These are phyloP conservation scores for Ascosphaera aggregata DNA, from an alignment of 2,329 filamentous ascomycete species.

Conservation along the genomic window DNA sequence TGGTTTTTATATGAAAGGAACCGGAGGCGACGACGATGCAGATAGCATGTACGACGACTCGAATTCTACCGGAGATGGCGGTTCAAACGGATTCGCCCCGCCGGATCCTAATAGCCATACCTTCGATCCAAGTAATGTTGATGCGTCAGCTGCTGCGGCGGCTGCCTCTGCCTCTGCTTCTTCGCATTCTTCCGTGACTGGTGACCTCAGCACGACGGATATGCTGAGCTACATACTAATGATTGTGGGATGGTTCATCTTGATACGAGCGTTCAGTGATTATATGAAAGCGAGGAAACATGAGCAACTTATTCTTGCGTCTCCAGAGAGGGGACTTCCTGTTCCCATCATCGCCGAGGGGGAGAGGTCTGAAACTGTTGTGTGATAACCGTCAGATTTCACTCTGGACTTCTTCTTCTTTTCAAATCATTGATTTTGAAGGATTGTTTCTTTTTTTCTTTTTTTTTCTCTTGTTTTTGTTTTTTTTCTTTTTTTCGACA, in stretches of 20 bases:
- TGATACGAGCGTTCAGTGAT: constrained; percentile 83
- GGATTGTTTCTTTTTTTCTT: constrained; percentile 2
- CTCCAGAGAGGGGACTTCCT: constrained; percentile 66
- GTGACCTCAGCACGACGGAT: constrained; percentile 48
- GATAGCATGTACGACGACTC: constrained; percentile 26
- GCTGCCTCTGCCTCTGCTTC: constrained; percentile 2
- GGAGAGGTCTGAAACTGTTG: constrained; percentile 54
- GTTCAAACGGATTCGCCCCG: constrained; percentile 33
- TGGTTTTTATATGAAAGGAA: constrained; percentile 78
- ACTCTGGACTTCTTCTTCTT: not conserved
- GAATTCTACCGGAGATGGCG: constrained; percentile 12
- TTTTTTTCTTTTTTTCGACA: constrained; percentile 4
- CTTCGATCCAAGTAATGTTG: constrained; percentile 52
- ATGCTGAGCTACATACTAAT: constrained; percentile 86
- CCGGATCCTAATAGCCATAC: constrained; percentile 75
- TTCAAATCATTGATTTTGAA: constrained; percentile 1
- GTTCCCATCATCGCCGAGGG: constrained; percentile 72
- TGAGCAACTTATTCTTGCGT: constrained; percentile 81
- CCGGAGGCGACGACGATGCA: constrained; percentile 15
- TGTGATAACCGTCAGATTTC: constrained; percentile 20
- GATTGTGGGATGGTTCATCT: constrained; percentile 95
- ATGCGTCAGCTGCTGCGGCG: constrained; percentile 7
- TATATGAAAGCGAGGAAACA: constrained; percentile 73
- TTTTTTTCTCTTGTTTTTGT: constrained; percentile 2
- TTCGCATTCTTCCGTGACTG: constrained; percentile 14